A percentile compares a stretch with the other conserved stretches of the same genome.
Evolutionary conservation across 2,329 filamentous ascomycete genomes (phyloP).

Genomic region (Dendrostoma leiphaemia): DNA sequence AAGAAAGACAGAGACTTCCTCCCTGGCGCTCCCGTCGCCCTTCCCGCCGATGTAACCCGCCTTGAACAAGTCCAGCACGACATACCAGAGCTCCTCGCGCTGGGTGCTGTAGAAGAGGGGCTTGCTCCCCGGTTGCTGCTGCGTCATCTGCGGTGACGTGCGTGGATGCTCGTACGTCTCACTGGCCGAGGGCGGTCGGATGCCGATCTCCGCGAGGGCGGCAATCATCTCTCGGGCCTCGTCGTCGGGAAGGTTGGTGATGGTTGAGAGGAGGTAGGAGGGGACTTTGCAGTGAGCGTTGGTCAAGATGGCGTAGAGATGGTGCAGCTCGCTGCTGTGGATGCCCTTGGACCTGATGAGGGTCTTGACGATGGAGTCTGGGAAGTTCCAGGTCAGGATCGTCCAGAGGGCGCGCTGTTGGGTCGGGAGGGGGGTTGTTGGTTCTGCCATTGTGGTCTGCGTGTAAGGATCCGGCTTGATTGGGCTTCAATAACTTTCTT

Average conservation of each 20-base stretch:
- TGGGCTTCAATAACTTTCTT: no score
- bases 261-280: not conserved
- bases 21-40: constrained; percentile 1
- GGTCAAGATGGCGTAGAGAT: constrained; percentile 9
- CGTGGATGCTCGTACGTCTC: no score
- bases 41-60: constrained; percentile 2
- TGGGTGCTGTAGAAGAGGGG: constrained; percentile 5
- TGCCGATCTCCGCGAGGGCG: constrained; percentile 3
- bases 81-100: constrained; percentile 9
- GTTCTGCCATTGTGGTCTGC: not conserved
- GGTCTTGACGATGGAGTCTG: constrained; percentile 9
- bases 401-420: constrained; percentile 12
- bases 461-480: no score
- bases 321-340: constrained; percentile 9
- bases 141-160: no score
- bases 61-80: constrained; percentile 8
- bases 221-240: not conserved
- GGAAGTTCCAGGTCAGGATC: constrained; percentile 8
- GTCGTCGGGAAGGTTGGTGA: not conserved
- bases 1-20: constrained; percentile 3
- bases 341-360: not conserved
- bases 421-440: not conserved
- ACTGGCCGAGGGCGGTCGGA: not conserved
- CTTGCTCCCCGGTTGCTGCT: not conserved
- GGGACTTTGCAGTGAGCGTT: not conserved